Percentiles rank a stretch among this genome's conserved stretches.
These are phyloP conservation scores for Bruguiera gymnorhiza DNA, from an alignment of 345 rosid genomes.

Conservation along the genomic window DNA sequence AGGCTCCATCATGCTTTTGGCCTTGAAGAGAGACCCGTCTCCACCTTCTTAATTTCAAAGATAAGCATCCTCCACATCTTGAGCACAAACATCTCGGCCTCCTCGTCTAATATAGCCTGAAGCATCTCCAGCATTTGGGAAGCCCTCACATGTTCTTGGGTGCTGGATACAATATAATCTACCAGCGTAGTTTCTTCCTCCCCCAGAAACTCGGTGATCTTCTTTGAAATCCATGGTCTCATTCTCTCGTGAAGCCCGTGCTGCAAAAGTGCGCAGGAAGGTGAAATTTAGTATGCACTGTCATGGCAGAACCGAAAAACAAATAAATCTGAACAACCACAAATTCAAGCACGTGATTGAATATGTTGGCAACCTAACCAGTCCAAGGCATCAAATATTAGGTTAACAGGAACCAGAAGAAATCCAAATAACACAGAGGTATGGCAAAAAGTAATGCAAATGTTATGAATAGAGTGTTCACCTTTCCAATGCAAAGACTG, in stretches of 20 bases:
- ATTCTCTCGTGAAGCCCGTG: slow-evolving; percentile 85
- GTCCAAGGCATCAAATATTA: background rate
- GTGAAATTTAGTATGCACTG: background rate
- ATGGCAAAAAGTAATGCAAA: too few species aligned
- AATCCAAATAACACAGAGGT: too few species aligned
- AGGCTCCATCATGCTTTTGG: slow-evolving; percentile 44
- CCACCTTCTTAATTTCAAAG: slow-evolving; percentile 88
- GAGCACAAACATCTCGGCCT: slow-evolving; percentile 98
- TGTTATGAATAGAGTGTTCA: too few species aligned
- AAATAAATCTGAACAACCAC: background rate
- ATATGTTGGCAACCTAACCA: background rate
- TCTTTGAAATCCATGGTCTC: slow-evolving; percentile 99
- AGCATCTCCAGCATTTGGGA: slow-evolving; percentile 88
- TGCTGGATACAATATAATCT: slow-evolving; percentile 80
- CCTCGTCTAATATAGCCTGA: slow-evolving; percentile 82
- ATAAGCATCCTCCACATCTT: slow-evolving; percentile 99
- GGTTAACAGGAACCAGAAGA: too few species aligned
- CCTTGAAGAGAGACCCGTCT: slow-evolving; percentile 65
- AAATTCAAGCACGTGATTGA: background rate
- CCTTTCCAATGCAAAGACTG: too few species aligned
- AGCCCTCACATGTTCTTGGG: slow-evolving; percentile 82
- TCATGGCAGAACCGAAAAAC: background rate
- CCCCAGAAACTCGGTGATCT: slow-evolving; percentile 90
- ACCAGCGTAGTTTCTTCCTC: slow-evolving; percentile 89
- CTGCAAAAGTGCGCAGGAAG: slow-evolving; percentile 30